Conservation (phyloP, 306 rosid species). For the Dalbergia cultrata region DNA sequence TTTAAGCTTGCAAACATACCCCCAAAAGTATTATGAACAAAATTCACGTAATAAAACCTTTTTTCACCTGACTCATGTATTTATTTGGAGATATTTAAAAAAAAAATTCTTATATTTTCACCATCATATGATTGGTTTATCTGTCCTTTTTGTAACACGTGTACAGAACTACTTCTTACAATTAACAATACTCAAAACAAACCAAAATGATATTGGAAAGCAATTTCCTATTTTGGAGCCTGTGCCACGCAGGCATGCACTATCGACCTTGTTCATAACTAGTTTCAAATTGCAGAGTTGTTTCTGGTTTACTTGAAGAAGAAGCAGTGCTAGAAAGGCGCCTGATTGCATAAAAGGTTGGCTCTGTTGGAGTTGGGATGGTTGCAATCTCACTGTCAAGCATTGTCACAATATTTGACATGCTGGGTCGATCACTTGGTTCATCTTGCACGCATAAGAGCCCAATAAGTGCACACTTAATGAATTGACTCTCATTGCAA, state of each 20-base stretch:
- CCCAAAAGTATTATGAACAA: no score
- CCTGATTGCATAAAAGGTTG: slow-evolving; percentile 50
- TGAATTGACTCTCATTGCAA: slow-evolving; percentile 43
- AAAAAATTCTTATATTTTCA: no score
- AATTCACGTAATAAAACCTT: no score
- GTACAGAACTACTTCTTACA: no score
- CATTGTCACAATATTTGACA: slow-evolving; percentile 55
- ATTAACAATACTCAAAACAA: no score
- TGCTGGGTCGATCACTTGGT: slow-evolving; percentile 59
- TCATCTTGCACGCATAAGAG: slow-evolving; percentile 67
- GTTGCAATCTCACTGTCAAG: slow-evolving; percentile 54
- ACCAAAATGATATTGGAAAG: no score
- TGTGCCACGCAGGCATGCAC: neutral
- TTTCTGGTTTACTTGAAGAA: slow-evolving; percentile 51
- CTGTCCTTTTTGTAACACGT: no score
- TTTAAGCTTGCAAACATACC: no score
- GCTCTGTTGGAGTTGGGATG: slow-evolving; percentile 54
- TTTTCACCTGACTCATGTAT: no score
- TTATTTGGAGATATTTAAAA: no score
- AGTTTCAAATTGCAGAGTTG: slow-evolving; percentile 20
- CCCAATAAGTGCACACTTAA: slow-evolving; percentile 52
- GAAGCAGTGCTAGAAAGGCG: slow-evolving; percentile 28
- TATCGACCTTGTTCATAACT: slow-evolving; percentile 51
- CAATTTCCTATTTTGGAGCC: neutral
- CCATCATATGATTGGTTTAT: no score